These are phyloP conservation scores for Crepidotus variabilis DNA, from an alignment of 768 basidiomycete genomes.

Conservation along the genomic window DNA sequence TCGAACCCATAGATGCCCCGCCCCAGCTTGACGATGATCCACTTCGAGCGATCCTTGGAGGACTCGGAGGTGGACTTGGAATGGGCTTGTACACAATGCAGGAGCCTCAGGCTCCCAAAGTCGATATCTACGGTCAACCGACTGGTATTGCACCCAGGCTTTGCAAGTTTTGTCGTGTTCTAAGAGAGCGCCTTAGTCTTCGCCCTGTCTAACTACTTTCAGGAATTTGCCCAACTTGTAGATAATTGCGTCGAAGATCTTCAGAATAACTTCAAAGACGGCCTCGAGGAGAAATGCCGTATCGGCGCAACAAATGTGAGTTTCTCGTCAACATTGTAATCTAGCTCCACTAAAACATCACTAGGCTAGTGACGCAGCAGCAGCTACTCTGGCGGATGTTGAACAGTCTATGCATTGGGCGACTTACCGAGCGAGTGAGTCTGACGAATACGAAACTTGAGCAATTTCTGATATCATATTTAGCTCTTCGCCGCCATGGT, in stretches of 20 bases:
- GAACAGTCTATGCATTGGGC: constrained; percentile 55
- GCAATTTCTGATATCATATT: not conserved
- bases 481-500: constrained; percentile 51
- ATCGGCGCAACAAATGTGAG: constrained; percentile 47
- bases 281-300: constrained; percentile 56
- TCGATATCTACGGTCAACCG: constrained; percentile 36
- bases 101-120: constrained; percentile 29
- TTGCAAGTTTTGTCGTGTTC: constrained; percentile 25
- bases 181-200: not conserved
- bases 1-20: constrained; percentile 19
- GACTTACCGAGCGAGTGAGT: constrained; percentile 54
- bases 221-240: constrained; percentile 47
- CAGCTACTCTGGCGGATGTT: constrained; percentile 46
- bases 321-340: constrained; percentile 1
- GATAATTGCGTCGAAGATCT: constrained; percentile 43
- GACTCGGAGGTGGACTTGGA: constrained; percentile 18
- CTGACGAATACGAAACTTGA: not conserved
- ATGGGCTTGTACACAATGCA: constrained; percentile 32
- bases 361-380: constrained; percentile 40
- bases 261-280: constrained; percentile 46
- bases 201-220: not conserved
- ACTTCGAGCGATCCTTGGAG: constrained; percentile 29
- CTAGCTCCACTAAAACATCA: constrained; percentile 3
- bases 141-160: constrained; percentile 46
- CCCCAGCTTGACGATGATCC: constrained; percentile 22